Evolutionary conservation across 163 green algal genomes (phyloP).

Genomic region (Trebouxiophyceae sp.): DNA sequence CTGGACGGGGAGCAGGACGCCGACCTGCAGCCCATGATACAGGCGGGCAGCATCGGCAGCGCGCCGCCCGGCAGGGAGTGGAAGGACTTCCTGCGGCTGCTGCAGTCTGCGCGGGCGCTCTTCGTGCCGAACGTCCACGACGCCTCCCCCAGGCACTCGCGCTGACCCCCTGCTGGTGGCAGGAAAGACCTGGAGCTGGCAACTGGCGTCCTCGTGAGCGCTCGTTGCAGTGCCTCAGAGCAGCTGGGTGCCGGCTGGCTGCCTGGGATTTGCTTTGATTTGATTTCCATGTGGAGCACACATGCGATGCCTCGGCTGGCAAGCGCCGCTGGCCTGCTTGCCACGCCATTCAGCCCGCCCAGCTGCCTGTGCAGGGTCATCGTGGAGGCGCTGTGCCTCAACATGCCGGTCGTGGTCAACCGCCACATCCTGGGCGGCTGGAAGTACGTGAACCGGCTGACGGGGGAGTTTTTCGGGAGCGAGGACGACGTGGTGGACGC

Average conservation of each 20-base stretch:
- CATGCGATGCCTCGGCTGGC: no score
- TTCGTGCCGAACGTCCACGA: constrained; percentile 23
- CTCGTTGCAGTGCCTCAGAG: no score
- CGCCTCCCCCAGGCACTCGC: constrained; percentile 11
- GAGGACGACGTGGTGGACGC: constrained; percentile 4
- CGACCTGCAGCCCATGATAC: not conserved
- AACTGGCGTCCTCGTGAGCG: no score
- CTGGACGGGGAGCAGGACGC: constrained; percentile 5
- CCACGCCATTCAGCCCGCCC: no score
- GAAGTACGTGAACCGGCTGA: constrained; percentile 23
- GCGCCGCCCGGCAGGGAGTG: not conserved
- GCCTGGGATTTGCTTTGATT: no score
- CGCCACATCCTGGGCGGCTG: constrained; percentile 23
- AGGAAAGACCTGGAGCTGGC: no score
- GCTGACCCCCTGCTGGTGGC: no score
- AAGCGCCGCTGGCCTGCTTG: no score
- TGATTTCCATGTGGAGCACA: no score
- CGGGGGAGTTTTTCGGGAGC: constrained; percentile 16
- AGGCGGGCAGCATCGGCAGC: not conserved
- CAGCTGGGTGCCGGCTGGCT: no score
- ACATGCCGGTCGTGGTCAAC: constrained; percentile 21
- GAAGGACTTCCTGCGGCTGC: constrained; percentile 6
- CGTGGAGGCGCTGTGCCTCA: constrained; percentile 16
- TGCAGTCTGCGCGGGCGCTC: constrained; percentile 4
- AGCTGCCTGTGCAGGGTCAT: constrained; percentile 14